These are phyloP conservation scores for Cardamine occulta DNA, from an alignment of 345 rosid species.

Conservation along the genomic window DNA sequence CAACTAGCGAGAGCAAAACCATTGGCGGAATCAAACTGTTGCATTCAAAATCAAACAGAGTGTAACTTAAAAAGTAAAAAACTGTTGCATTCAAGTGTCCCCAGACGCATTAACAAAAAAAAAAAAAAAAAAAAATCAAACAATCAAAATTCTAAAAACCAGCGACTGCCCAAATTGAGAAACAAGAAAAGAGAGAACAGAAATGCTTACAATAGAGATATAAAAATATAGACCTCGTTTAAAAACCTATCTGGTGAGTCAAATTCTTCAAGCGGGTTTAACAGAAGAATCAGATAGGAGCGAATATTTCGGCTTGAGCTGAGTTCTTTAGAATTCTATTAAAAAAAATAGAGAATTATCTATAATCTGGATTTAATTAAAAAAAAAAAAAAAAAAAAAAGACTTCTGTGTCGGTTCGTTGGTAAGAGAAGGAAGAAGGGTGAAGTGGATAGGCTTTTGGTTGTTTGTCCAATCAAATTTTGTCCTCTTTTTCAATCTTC, in stretches of 20 bases:
- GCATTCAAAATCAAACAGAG: conserved; percentile 25
- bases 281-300: conserved; percentile 20
- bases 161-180: not conserved
- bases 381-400: not conserved
- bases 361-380: not conserved
- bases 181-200: not conserved
- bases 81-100: conserved; percentile 31
- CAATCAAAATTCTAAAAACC: not conserved
- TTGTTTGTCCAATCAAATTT: conserved; percentile 21
- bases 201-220: not conserved
- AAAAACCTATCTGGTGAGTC: not conserved
- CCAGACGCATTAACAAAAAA: not conserved
- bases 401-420: not conserved
- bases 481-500: conserved; percentile 15
- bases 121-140: not conserved
- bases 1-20: not conserved
- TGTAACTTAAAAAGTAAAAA: conserved; percentile 31
- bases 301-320: not conserved
- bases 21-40: conserved; percentile 4
- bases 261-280: not conserved
- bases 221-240: conserved; percentile 5
- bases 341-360: not conserved
- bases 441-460: conserved; percentile 44
- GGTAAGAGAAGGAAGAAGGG: conserved; percentile 1
- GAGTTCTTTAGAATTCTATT: not conserved